Conservation (phyloP, 495 filamentous ascomycete species). For the Aspergillus saccharolyticus region DNA sequence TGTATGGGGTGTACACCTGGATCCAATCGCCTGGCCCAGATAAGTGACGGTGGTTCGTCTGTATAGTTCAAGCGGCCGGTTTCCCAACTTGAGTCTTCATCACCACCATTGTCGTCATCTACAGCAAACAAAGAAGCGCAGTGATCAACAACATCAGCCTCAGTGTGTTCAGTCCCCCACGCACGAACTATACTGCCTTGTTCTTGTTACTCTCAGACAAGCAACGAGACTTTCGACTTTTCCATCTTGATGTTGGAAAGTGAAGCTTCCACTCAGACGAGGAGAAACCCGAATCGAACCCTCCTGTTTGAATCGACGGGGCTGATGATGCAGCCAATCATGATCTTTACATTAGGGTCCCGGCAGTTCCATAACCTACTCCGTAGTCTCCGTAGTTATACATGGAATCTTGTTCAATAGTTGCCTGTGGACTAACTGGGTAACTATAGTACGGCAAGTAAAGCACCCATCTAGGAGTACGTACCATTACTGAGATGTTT, state of each 20-base stretch:
- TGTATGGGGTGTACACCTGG: neutral
- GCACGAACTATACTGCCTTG: too few species aligned
- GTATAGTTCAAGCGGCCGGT: neutral
- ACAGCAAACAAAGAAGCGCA: neutral
- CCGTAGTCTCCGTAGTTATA: too few species aligned
- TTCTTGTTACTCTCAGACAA: too few species aligned
- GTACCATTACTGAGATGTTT: too few species aligned
- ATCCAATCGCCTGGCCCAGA: slow-evolving; percentile 2
- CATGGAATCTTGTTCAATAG: too few species aligned
- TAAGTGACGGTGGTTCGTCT: neutral
- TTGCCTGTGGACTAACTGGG: too few species aligned
- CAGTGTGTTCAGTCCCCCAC: too few species aligned
- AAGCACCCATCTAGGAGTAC: too few species aligned
- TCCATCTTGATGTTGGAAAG: slow-evolving; percentile 10
- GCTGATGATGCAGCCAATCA: slow-evolving; percentile 17
- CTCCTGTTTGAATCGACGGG: neutral
- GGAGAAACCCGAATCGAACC: slow-evolving; percentile 8
- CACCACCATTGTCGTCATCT: neutral
- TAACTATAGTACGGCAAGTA: too few species aligned
- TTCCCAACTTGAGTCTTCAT: neutral
- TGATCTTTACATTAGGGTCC: neutral
- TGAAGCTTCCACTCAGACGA: slow-evolving; percentile 14
- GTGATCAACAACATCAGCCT: too few species aligned
- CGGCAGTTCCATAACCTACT: neutral
- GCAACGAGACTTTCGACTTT: slow-evolving; percentile 2